Base-by-base conservation (phyloP, 192 early-diverging fungal species). In the Backusella macrospora region DNA sequence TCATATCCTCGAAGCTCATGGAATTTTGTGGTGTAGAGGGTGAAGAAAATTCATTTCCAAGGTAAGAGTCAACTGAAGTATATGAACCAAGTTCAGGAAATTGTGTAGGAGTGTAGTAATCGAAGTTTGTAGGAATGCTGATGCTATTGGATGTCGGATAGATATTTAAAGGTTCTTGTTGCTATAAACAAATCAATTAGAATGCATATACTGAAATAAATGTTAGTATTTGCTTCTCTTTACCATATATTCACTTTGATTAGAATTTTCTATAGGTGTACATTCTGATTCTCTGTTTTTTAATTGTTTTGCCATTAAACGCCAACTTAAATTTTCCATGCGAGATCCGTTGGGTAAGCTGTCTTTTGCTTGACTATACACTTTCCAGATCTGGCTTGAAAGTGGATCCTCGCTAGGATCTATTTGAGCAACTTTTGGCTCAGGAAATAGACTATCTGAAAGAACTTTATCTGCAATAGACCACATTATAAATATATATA, bases 301-400 rank as follows among this genome's bases (percentile, higher is more conserved):
- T 40, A 90, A 69, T 13, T 78, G 85, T 81, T 90, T 87, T 21
- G 89, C 87, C 91, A 94, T 92, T 76, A 94, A 85, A 15, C 94
- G 81, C 94, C 94, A 96, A 1, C 89, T 86, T 66, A 94, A 70
- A 78, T 94, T 96, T 76, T 96, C 94, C 10, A 95, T 82, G 29
- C 94, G 77, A 23, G 85, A 85, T 16, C 93, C 94, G 44, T 93
- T 86, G 8, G 90, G 91, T 40, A 96, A 73, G 8, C 87, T 89
- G 59, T 90, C 87, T 77, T 93, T 94, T 37, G 92, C 91, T 76
- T 93, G 92, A 12, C 90, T 88, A 69, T 85, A 93, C 62, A 96
- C 76, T 55, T 83, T 80, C 94, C 94, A 96, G 7, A 90, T 76
- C 43, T 92, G 81, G 59, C 83, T 85, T n/a, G 82, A 81, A 23